Evolutionary conservation across 441 rosid genomes (phyloP), one percentile per base, ranked within the genome.

Genomic region (Erysimum cheiri): DNA sequence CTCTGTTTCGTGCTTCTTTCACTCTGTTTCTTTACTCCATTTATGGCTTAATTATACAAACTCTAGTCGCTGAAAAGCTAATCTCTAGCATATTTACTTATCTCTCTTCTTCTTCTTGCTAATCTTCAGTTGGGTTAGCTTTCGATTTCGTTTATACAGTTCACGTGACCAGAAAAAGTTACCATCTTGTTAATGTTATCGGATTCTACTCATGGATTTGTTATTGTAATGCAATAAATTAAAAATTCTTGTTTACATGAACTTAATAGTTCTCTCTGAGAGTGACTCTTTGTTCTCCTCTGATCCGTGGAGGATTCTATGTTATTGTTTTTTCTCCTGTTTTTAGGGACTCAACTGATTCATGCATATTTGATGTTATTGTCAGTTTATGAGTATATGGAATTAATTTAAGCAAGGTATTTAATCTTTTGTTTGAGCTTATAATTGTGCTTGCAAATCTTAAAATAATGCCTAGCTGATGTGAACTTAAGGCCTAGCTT

Each of bases 341-440:
- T 65, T 73, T 65, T 31, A 50, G 69, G 75, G 74, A 41, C 39
- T 67, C 62, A 64, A 64, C 66, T 76, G 80, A 77, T 78, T 80
- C 67, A 71, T 64, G 86, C 69, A 52, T 55, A 67, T 74, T 44
- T 36, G 69, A 70, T 75, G 80, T 70, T 59, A 46, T 80, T 80
- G 78, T 83, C 81, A 69, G 80, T 73, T 79, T 79, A 64, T 68
- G 63, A 63, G 73, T 67, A 29, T 64, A 8, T 24, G 19, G 22
- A 59, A 41, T 60, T 40, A 63, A 17, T 52, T 64, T 79, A 44
- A 76, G 64, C 43, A 53, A 66, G 53, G 58, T 24, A 71, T 74
- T 73, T 57, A 74, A 70, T 63, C 14, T 29, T 72, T 69, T 35
- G 60, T 67, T 36, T 64, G 69, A 53, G 67, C 66, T 37, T 41